These are phyloP conservation scores for Suhomyces canberraensis DNA, from an alignment of 805 yeast genomes.

Conservation along the genomic window DNA sequence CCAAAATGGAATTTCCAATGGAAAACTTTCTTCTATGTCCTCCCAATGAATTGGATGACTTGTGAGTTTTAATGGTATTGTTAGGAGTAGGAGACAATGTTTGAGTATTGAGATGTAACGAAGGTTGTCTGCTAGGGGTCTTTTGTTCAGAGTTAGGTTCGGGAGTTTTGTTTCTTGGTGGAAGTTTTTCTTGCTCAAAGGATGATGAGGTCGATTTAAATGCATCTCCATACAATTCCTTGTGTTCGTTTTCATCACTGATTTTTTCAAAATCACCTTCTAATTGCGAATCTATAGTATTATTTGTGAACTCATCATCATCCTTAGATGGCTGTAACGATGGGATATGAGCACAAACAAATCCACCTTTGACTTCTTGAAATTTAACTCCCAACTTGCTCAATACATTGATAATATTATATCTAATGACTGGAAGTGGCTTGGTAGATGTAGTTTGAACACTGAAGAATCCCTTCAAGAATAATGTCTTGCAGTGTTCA, in stretches of 20 bases:
- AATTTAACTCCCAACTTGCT: conserved; percentile 73
- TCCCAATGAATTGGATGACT: conserved; percentile 37
- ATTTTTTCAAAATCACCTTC: conserved; percentile 13
- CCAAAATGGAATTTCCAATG: conserved; percentile 54
- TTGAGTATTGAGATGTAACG: conserved; percentile 30
- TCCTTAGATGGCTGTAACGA: conserved; percentile 28
- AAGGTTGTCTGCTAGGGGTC: conserved; percentile 37
- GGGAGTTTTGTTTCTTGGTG: conserved; percentile 23
- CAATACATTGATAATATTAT: conserved; percentile 75
- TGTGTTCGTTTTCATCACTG: conserved; percentile 26
- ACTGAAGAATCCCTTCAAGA: conserved; percentile 88
- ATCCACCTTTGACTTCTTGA: conserved; percentile 92
- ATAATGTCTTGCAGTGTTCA: conserved; percentile 86
- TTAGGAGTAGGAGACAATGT: conserved; percentile 27
- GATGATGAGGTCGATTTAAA: conserved; percentile 32
- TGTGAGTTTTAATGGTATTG: conserved; percentile 32
- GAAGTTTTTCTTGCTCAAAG: conserved; percentile 16
- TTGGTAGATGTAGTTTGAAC: conserved; percentile 94
- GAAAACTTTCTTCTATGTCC: conserved; percentile 62
- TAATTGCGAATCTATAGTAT: conserved; percentile 9
- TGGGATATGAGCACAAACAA: conserved; percentile 72
- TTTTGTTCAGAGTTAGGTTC: conserved; percentile 15
- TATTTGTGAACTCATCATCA: conserved; percentile 12
- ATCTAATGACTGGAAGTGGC: conserved; percentile 83
- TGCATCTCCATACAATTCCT: conserved; percentile 38